These are phyloP conservation scores for Rhexocercosporidium sp. DNA, from an alignment of 2,329 filamentous ascomycete genomes.

Conservation along the genomic window DNA sequence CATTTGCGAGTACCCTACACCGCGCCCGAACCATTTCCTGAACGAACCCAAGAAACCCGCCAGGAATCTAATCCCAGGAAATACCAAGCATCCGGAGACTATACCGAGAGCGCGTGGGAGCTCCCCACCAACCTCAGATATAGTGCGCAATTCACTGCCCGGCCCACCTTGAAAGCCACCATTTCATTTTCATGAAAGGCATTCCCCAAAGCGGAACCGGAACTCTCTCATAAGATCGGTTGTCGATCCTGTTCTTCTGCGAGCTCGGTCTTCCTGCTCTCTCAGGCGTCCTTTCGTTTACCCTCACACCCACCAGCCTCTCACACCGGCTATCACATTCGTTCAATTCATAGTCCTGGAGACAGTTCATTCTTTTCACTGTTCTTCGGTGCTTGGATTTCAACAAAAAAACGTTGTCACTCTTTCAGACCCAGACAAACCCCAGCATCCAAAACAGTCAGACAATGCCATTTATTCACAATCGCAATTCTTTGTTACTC, in stretches of 20 bases:
- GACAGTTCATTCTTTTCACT: slow-evolving; percentile 20
- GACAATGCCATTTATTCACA: slow-evolving; percentile 33
- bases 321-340: slow-evolving; percentile 9
- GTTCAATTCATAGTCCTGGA: slow-evolving; percentile 19
- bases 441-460: slow-evolving; percentile 18
- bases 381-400: slow-evolving; percentile 8
- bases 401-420: slow-evolving; percentile 4
- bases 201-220: slow-evolving; percentile 15
- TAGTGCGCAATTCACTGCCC: slow-evolving; percentile 18
- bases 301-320: slow-evolving; percentile 7
- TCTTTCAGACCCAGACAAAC: slow-evolving; percentile 13
- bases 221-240: slow-evolving; percentile 13
- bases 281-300: slow-evolving; percentile 9
- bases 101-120: slow-evolving; percentile 15
- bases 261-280: background rate
- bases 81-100: slow-evolving; percentile 18
- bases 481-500: slow-evolving; percentile 23
- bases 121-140: slow-evolving; percentile 22
- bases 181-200: slow-evolving; percentile 16
- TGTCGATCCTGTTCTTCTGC: slow-evolving; percentile 14
- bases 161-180: slow-evolving; percentile 11
- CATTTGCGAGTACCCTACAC: background rate
- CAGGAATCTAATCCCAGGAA: slow-evolving; percentile 13
- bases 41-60: slow-evolving; percentile 1
- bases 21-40: slow-evolving; percentile 4